A percentile compares a stretch with the other conserved stretches of the same genome.
Conservation (phyloP, 805 yeast genomes). For the Zygosaccharomyces pseudorouxii region DNA sequence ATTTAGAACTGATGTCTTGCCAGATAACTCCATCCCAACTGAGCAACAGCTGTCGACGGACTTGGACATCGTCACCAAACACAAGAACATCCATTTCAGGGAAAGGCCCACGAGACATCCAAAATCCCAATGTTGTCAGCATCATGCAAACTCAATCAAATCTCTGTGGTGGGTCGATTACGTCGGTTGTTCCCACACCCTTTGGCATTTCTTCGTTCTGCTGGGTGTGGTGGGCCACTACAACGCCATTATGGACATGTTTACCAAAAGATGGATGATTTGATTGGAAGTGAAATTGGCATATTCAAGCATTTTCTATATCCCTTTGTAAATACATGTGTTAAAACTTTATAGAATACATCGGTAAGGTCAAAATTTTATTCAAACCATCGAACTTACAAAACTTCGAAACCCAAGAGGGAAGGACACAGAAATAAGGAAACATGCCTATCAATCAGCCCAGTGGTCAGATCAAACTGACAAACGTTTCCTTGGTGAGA, state of each 20-base stretch:
- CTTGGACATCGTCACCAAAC: slow-evolving; percentile 30
- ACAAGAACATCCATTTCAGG: slow-evolving; percentile 39
- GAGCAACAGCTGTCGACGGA: slow-evolving; percentile 30
- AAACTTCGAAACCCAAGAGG: not conserved
- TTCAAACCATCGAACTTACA: not conserved
- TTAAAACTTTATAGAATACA: not conserved
- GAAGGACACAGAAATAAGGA: not conserved
- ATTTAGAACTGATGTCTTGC: slow-evolving; percentile 65
- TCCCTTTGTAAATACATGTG: slow-evolving; percentile 1
- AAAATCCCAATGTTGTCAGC: slow-evolving; percentile 18
- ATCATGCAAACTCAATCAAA: slow-evolving; percentile 37
- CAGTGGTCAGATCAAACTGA: slow-evolving; percentile 77
- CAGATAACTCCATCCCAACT: slow-evolving; percentile 44
- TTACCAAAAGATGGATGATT: slow-evolving; percentile 37
- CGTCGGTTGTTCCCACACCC: slow-evolving; percentile 70
- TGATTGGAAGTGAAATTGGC: not conserved
- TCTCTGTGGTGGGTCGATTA: slow-evolving; percentile 86
- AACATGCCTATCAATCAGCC: slow-evolving; percentile 77
- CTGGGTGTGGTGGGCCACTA: slow-evolving; percentile 90
- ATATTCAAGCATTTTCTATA: not conserved
- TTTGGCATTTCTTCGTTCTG: slow-evolving; percentile 92
- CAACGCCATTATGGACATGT: slow-evolving; percentile 69
- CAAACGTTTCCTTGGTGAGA: slow-evolving; percentile 90
- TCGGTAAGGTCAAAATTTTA: not conserved
- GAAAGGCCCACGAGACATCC: slow-evolving; percentile 35